These are phyloP conservation scores for Colletotrichum euphorbiae DNA, from an alignment of 2,329 filamentous ascomycete species.

Conservation along the genomic window DNA sequence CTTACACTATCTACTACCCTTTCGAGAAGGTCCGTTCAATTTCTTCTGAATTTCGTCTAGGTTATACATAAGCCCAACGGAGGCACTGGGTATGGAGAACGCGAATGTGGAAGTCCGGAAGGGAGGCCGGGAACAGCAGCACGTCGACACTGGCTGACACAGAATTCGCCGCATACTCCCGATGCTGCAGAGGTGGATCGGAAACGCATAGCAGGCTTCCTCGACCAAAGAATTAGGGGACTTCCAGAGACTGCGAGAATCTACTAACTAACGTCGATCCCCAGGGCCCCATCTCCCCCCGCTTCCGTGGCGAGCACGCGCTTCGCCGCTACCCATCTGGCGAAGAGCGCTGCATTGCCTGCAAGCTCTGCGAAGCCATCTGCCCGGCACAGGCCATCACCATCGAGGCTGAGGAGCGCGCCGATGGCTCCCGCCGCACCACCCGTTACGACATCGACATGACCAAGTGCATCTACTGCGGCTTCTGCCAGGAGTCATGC, in stretches of 20 bases:
- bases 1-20: conserved; percentile 98
- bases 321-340: conserved; percentile 95
- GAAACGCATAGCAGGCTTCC: too few species aligned
- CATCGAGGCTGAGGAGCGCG: conserved; percentile 98
- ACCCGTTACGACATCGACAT: conserved; percentile 99
- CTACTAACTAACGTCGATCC: conserved; percentile 9
- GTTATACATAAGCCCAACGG: too few species aligned
- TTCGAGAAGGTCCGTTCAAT: conserved; percentile 83
- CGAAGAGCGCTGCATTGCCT: conserved; percentile 98
- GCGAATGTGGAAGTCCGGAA: background rate
- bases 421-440: conserved; percentile 93
- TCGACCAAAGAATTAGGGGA: background rate
- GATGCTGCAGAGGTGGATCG: too few species aligned
- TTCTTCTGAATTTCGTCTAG: background rate
- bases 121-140: background rate
- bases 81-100: background rate
- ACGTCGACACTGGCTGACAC: background rate
- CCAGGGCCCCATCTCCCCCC: conserved; percentile 91
- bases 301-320: conserved; percentile 98
- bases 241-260: background rate
- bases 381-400: conserved; percentile 99
- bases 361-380: conserved; percentile 99
- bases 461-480: conserved; percentile 99
- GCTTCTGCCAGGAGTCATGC: conserved; percentile 98
- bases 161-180: background rate